These are phyloP conservation scores for Canna indica DNA, from an alignment of 176 grass and related monocot genomes.

Conservation along the genomic window DNA sequence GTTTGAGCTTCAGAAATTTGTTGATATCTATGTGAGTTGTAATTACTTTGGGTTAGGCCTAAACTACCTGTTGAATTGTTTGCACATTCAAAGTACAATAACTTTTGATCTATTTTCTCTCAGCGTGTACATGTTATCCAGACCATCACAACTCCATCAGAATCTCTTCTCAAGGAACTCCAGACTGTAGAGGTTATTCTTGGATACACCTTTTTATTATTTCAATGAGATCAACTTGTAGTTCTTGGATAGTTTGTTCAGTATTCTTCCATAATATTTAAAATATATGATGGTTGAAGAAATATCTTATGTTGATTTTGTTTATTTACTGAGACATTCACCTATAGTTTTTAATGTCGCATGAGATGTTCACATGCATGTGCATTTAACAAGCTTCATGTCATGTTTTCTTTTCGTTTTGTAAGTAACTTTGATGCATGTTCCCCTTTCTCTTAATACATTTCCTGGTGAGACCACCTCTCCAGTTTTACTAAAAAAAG, in stretches of 20 bases:
- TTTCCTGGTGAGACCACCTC: too few relatives aligned
- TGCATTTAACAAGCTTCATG: too few relatives aligned
- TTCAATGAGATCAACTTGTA: not conserved
- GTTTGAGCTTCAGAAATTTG: constrained; percentile 70
- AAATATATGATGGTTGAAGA: not conserved
- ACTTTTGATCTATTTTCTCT: constrained; percentile 17
- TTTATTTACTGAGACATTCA: not conserved
- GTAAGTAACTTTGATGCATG: too few relatives aligned
- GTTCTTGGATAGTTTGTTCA: not conserved
- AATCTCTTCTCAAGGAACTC: constrained; percentile 97
- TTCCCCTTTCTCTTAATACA: too few relatives aligned
- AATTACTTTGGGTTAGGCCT: constrained; percentile 14
- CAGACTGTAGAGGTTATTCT: constrained; percentile 87
- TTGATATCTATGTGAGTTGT: constrained; percentile 73
- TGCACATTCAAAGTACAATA: constrained; percentile 24
- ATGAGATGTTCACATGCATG: too few relatives aligned
- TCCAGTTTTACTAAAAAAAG: too few relatives aligned
- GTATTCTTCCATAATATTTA: not conserved
- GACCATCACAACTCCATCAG: constrained; percentile 86
- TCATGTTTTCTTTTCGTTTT: too few relatives aligned
- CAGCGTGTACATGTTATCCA: constrained; percentile 77
- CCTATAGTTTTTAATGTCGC: not conserved
- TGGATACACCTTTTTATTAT: constrained; percentile 22
- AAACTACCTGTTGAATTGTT: constrained; percentile 15
- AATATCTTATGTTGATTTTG: not conserved